These are phyloP conservation scores for Saturnispora sekii DNA, from an alignment of 805 yeast genomes.

Conservation along the genomic window DNA sequence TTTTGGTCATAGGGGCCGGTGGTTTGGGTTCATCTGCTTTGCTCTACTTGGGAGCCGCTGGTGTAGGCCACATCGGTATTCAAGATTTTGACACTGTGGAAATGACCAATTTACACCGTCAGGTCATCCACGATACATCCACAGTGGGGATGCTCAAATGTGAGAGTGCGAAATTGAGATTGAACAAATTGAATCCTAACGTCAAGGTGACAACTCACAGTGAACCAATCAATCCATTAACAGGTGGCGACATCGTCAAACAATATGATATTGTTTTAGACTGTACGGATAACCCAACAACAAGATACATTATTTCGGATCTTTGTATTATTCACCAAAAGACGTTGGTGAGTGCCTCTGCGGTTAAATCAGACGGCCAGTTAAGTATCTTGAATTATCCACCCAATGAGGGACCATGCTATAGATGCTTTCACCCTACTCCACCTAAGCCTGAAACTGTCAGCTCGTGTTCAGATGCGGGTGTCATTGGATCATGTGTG, in stretches of 20 bases:
- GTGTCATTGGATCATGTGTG: conserved; percentile 93
- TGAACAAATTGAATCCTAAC: conserved; percentile 55
- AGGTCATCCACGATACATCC: conserved; percentile 63
- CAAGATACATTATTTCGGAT: conserved; percentile 82
- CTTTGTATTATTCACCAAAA: conserved; percentile 58
- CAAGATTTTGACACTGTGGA: conserved; percentile 85
- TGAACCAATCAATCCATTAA: conserved; percentile 38
- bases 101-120: conserved; percentile 79
- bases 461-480: conserved; percentile 84
- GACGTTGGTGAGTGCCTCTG: conserved; percentile 86
- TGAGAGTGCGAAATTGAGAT: conserved; percentile 58
- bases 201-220: conserved; percentile 48
- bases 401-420: conserved; percentile 69
- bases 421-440: conserved; percentile 82
- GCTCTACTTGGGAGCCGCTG: conserved; percentile 77
- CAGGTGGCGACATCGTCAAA: conserved; percentile 55
- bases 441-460: conserved; percentile 85
- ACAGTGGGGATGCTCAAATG: conserved; percentile 65
- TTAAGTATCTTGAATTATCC: conserved; percentile 60
- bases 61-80: conserved; percentile 77
- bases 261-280: conserved; percentile 73
- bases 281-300: conserved; percentile 89
- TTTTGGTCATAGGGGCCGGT: conserved; percentile 90
- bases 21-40: conserved; percentile 93
- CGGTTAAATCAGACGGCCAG: conserved; percentile 88